Evolutionary conservation across 1,284 basidiomycete species (phyloP).

Genomic region (Meripilus lineatus): DNA sequence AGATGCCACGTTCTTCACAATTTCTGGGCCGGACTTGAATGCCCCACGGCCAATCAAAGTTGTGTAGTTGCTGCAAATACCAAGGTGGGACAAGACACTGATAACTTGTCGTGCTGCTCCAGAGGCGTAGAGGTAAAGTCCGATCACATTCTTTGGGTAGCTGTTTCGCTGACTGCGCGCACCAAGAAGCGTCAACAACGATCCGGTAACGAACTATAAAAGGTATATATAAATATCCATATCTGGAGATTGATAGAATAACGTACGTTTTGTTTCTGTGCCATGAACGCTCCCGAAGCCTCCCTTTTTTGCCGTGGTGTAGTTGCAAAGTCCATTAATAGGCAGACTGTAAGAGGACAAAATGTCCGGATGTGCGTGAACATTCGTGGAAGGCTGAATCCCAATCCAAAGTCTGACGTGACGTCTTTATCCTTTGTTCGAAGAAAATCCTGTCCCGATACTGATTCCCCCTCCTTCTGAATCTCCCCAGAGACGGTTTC

Average conservation of each 20-base stretch:
- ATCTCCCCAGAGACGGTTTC: not conserved
- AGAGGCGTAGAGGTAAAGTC: conserved; percentile 27
- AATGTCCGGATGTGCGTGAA: not conserved
- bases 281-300: not conserved
- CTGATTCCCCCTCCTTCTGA: not conserved
- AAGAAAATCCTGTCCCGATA: conserved; percentile 1
- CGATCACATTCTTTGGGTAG: conserved; percentile 23
- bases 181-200: conserved; percentile 14
- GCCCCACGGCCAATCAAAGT: conserved; percentile 18
- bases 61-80: conserved; percentile 25
- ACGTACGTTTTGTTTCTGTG: not conserved
- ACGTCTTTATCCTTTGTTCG: not conserved
- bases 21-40: no score
- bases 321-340: not conserved
- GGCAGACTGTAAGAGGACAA: not conserved
- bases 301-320: not conserved
- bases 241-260: not conserved
- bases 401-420: not conserved
- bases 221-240: not conserved
- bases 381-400: not conserved
- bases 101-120: conserved; percentile 27
- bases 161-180: conserved; percentile 29
- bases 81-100: conserved; percentile 22
- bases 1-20: no score
- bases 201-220: conserved; percentile 4